Evolutionary conservation across 805 yeast species (phyloP).

Genomic region (Scheffersomyces lignosus): DNA sequence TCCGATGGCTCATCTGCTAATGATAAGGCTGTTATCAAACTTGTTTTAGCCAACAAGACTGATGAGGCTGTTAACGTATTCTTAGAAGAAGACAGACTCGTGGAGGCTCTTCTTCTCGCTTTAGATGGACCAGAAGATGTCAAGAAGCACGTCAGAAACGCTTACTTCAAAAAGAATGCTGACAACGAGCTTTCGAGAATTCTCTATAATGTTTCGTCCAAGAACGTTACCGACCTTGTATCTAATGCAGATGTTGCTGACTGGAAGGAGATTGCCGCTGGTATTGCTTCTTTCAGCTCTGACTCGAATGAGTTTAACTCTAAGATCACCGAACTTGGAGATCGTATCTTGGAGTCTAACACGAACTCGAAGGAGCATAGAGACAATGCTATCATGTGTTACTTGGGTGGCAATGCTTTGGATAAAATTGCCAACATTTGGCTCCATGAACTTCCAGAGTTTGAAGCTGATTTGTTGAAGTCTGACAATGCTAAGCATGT

Average conservation of each 20-base stretch:
- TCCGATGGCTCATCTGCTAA: slow-evolving; percentile 34
- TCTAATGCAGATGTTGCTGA: slow-evolving; percentile 71
- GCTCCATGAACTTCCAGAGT: slow-evolving; percentile 64
- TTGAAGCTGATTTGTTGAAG: slow-evolving; percentile 45
- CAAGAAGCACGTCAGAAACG: slow-evolving; percentile 67
- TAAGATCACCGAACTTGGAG: slow-evolving; percentile 70
- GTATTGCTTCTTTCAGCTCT: slow-evolving; percentile 57
- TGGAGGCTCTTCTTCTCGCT: slow-evolving; percentile 84
- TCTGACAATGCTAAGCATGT: slow-evolving; percentile 43
- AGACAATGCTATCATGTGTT: slow-evolving; percentile 74
- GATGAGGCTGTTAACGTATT: slow-evolving; percentile 68
- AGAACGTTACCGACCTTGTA: slow-evolving; percentile 66
- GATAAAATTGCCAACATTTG: slow-evolving; percentile 80
- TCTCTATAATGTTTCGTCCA: slow-evolving; percentile 61
- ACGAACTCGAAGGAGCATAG: slow-evolving; percentile 42
- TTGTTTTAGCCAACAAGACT: slow-evolving; percentile 60
- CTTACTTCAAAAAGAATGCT: slow-evolving; percentile 64
- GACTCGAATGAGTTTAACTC: slow-evolving; percentile 50
- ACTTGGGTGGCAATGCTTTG: slow-evolving; percentile 76
- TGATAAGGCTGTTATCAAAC: slow-evolving; percentile 43
- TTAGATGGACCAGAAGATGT: slow-evolving; percentile 59
- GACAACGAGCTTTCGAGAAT: slow-evolving; percentile 66
- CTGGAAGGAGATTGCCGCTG: slow-evolving; percentile 82
- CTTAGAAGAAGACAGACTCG: slow-evolving; percentile 58
- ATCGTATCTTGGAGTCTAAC: slow-evolving; percentile 52